These are phyloP conservation scores for Termitomyces bulborhizus DNA, from an alignment of 768 basidiomycete genomes.

Conservation along the genomic window DNA sequence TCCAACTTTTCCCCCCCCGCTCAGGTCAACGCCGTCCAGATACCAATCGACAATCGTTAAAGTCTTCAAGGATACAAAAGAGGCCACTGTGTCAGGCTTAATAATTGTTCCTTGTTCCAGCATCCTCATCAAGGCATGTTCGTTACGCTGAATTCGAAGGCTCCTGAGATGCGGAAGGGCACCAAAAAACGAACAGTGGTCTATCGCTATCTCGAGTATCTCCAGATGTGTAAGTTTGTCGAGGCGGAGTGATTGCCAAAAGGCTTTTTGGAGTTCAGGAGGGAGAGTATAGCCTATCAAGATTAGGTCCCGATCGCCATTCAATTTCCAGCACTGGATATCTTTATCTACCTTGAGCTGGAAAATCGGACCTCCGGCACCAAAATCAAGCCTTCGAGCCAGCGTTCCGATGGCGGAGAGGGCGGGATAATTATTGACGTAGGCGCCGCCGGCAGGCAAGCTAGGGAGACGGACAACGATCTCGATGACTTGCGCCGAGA, in stretches of 20 bases:
- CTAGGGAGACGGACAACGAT: not conserved
- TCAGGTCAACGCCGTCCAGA: not conserved
- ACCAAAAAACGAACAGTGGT: not conserved
- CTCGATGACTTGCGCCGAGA: not conserved
- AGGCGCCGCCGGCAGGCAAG: not conserved
- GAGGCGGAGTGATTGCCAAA: not conserved
- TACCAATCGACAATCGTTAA: not conserved
- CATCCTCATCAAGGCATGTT: not conserved
- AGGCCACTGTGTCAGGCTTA: not conserved
- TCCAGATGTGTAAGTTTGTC: not conserved
- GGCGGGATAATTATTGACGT: not conserved
- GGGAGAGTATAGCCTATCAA: not conserved
- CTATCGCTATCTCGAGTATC: not conserved
- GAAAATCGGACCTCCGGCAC: not conserved
- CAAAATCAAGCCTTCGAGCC: not conserved
- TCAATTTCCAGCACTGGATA: not conserved
- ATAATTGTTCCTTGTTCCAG: not conserved
- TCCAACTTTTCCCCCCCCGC: too few species aligned
- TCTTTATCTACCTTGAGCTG: not conserved
- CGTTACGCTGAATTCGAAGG: not conserved
- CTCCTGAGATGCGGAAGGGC: not conserved
- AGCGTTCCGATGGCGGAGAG: not conserved
- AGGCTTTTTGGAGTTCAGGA: not conserved
- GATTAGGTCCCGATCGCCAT: not conserved
- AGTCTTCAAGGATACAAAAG: not conserved